A percentile compares a stretch with the other conserved stretches of the same genome.
These are phyloP conservation scores for Candida suzukii DNA, from an alignment of 805 yeast genomes.

Conservation along the genomic window DNA sequence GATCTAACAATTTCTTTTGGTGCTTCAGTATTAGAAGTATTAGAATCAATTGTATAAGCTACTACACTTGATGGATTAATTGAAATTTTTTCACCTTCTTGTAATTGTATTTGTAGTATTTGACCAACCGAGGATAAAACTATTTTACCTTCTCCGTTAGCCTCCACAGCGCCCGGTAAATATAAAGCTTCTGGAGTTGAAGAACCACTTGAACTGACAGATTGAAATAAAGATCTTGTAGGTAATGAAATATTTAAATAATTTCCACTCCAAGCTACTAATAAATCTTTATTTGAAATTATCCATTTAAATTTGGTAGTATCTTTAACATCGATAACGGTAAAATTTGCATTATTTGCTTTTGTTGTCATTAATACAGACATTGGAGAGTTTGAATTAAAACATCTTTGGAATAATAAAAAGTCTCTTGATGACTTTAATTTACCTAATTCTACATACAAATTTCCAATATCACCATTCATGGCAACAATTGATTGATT, in stretches of 20 bases:
- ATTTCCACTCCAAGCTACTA: conserved; percentile 44
- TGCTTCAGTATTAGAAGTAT: not conserved
- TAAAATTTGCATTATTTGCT: conserved; percentile 26
- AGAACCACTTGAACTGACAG: not conserved
- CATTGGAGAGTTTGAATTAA: conserved; percentile 22
- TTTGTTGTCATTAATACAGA: conserved; percentile 29
- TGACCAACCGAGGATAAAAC: conserved; percentile 34
- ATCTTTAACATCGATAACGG: conserved; percentile 22
- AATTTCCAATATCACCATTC: conserved; percentile 31
- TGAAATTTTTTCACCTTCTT: conserved; percentile 29
- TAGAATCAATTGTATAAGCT: conserved; percentile 22
- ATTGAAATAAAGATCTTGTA: not conserved
- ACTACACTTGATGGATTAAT: conserved; percentile 33
- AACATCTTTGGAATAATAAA: conserved; percentile 27
- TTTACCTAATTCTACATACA: conserved; percentile 22
- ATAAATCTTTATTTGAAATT: conserved; percentile 25
- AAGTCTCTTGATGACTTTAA: conserved; percentile 7
- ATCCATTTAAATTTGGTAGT: conserved; percentile 25
- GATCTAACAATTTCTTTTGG: conserved; percentile 7
- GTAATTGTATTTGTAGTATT: conserved; percentile 28
- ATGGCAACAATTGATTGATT: conserved; percentile 36
- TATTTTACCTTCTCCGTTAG: conserved; percentile 32
- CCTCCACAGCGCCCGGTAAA: conserved; percentile 15
- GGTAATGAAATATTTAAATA: conserved; percentile 18
- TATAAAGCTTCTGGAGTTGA: conserved; percentile 9